Conservation (phyloP, 208 protist genomes). For the Wallacemonas collosoma region DNA sequence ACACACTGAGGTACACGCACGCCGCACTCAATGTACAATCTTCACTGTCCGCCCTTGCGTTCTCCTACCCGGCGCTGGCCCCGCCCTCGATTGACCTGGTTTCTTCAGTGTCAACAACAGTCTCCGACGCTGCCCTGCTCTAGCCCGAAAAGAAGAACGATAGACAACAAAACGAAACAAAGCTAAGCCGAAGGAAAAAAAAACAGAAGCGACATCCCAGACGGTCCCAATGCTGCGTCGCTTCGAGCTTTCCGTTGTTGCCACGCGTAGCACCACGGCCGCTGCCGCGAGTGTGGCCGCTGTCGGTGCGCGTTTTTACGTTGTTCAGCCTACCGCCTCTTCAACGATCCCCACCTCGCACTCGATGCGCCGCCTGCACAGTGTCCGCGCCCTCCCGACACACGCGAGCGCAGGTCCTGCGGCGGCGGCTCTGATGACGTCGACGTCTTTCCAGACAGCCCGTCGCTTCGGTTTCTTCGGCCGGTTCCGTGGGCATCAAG, state of each 20-base stretch:
- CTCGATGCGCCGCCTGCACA: conserved; percentile 6
- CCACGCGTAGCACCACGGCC: not conserved
- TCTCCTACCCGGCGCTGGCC: no score
- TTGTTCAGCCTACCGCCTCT: not conserved
- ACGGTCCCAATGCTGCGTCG: conserved; percentile 17
- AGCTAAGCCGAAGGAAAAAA: no score
- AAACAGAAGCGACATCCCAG: no score
- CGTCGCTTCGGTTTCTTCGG: conserved; percentile 41
- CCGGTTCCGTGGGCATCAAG: conserved; percentile 31
- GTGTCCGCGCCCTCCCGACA: not conserved
- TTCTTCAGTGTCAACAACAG: no score
- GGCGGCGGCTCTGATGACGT: not conserved
- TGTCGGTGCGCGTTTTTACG: not conserved
- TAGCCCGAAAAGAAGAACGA: no score
- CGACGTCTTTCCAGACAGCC: conserved; percentile 4
- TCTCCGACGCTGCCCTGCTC: no score
- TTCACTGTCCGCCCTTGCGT: no score
- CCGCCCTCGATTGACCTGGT: no score
- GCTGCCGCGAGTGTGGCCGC: not conserved
- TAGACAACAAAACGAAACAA: no score
- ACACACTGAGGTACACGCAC: no score
- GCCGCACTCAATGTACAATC: no score
- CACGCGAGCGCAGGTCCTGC: not conserved
- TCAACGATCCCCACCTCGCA: not conserved
- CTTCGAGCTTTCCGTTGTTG: conserved; percentile 4